phyloP scores from a whole-genome alignment of 2,329 filamentous ascomycete species.

The Cercospora sp. region DNA sequence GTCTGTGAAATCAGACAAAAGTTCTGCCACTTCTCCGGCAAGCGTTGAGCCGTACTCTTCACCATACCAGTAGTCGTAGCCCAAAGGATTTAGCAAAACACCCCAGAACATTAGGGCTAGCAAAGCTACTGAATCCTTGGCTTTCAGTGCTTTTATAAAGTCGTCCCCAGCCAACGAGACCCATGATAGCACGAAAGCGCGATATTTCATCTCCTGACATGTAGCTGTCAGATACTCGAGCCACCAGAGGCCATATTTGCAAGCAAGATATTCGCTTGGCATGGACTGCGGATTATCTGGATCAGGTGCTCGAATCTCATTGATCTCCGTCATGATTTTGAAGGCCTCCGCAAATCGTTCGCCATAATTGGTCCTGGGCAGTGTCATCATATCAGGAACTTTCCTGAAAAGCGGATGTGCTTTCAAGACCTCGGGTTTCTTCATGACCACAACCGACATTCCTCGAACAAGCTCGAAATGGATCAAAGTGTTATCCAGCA shows the following conservation, averaged over 20 bases:
- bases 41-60: conserved; percentile 19
- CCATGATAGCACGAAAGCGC: conserved; percentile 18
- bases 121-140: conserved; percentile 16
- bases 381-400: conserved; percentile 15
- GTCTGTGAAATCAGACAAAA: background rate
- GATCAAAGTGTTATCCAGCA: conserved; percentile 16
- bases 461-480: conserved; percentile 23
- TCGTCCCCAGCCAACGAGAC: conserved; percentile 17
- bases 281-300: background rate
- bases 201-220: conserved; percentile 11
- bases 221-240: conserved; percentile 17
- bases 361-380: background rate
- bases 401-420: conserved; percentile 10
- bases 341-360: background rate
- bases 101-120: conserved; percentile 23
- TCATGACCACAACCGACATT: conserved; percentile 19
- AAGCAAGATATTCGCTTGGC: conserved; percentile 5
- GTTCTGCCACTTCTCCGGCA: conserved; percentile 11
- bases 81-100: conserved; percentile 17
- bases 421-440: conserved; percentile 16
- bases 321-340: conserved; percentile 6
- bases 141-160: conserved; percentile 17
- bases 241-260: conserved; percentile 21
- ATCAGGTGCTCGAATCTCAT: conserved; percentile 4
- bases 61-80: conserved; percentile 21